Evolutionary conservation across 179 eudicot genomes (phyloP).

Genomic region (Silene vulgaris): DNA sequence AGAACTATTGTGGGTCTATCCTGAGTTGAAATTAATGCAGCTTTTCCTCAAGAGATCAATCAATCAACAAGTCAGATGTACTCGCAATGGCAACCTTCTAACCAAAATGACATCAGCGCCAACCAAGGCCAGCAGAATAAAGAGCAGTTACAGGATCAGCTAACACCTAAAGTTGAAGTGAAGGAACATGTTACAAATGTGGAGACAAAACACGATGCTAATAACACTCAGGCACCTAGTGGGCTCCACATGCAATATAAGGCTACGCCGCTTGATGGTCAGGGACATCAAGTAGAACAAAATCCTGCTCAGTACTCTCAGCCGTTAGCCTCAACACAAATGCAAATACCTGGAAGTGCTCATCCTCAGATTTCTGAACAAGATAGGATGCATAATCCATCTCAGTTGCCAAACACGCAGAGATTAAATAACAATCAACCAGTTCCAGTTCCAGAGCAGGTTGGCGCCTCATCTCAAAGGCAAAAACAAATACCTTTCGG

Average conservation of each 20-base stretch:
- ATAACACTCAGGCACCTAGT: conserved; percentile 36
- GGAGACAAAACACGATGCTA: conserved; percentile 43
- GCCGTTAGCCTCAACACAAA: conserved; percentile 28
- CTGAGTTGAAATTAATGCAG: conserved; percentile 27
- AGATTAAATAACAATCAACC: conserved; percentile 41
- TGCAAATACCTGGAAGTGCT: conserved; percentile 37
- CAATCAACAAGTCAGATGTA: conserved; percentile 48
- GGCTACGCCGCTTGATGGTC: conserved; percentile 36
- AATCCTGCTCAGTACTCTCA: conserved; percentile 40
- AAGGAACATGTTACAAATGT: conserved; percentile 42
- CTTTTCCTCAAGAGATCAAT: conserved; percentile 57
- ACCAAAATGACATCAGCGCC: conserved; percentile 41
- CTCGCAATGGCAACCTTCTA: conserved; percentile 61
- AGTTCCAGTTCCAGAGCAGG: conserved; percentile 40
- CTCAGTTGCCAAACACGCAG: conserved; percentile 44
- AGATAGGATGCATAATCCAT: conserved; percentile 28
- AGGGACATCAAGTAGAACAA: conserved; percentile 32
- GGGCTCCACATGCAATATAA: conserved; percentile 34
- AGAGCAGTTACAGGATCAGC: conserved; percentile 37
- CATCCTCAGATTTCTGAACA: conserved; percentile 33
- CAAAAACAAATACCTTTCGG: conserved; percentile 83
- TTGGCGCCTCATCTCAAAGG: conserved; percentile 35
- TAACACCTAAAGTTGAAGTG: conserved; percentile 39
- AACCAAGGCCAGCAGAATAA: conserved; percentile 35
- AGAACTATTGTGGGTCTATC: conserved; percentile 12